Evolutionary conservation across 2,329 filamentous ascomycete genomes (phyloP).

Genomic region (Pestalotiopsis sp.): DNA sequence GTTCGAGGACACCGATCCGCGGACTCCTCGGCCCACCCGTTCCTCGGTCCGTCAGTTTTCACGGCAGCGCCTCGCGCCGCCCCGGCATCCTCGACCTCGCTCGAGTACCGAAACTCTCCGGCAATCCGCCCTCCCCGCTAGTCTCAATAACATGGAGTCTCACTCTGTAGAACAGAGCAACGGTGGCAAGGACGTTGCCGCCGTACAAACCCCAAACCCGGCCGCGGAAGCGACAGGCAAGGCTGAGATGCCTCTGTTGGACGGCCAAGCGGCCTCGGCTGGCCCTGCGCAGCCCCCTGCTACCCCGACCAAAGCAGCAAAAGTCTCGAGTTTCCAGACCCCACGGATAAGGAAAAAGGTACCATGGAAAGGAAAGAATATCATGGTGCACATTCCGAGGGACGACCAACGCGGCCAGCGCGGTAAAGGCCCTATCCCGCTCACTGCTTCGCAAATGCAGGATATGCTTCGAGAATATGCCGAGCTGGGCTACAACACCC

Average conservation of each 20-base stretch:
- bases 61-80: conserved; percentile 17
- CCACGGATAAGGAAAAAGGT: conserved; percentile 71
- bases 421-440: conserved; percentile 53
- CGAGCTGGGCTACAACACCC: conserved; percentile 66
- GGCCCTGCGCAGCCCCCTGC: conserved; percentile 22
- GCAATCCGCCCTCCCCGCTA: conserved; percentile 33
- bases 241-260: conserved; percentile 31
- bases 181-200: conserved; percentile 25
- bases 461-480: conserved; percentile 67
- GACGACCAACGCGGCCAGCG: conserved; percentile 65
- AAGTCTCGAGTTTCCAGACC: conserved; percentile 41
- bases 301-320: conserved; percentile 31
- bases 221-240: conserved; percentile 26
- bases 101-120: conserved; percentile 60
- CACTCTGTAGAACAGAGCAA: conserved; percentile 20
- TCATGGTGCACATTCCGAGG: conserved; percentile 67
- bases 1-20: conserved; percentile 48
- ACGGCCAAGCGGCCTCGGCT: conserved; percentile 30
- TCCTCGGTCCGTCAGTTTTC: conserved; percentile 28
- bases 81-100: conserved; percentile 41
- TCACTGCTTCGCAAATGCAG: conserved; percentile 55
- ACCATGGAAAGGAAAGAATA: conserved; percentile 73
- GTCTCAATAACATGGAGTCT: conserved; percentile 25
- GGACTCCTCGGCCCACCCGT: conserved; percentile 46
- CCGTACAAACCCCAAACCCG: conserved; percentile 28